A percentile compares a stretch with the other conserved stretches of the same genome.
These are phyloP conservation scores for Magnaporthales sp. DNA, from an alignment of 2,329 filamentous ascomycete genomes.

Conservation along the genomic window DNA sequence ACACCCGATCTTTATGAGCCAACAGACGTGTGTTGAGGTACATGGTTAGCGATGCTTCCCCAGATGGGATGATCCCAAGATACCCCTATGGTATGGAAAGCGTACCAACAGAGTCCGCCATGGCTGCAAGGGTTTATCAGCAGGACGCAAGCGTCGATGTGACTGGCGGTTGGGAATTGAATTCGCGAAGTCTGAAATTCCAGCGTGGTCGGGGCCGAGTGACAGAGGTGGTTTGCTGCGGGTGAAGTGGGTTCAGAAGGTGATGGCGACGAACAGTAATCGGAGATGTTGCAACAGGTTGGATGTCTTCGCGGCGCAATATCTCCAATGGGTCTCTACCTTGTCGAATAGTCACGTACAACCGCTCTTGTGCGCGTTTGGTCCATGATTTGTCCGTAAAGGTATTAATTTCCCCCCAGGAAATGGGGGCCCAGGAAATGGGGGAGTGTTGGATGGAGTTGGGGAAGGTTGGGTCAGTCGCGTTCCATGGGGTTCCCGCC, in stretches of 20 bases:
- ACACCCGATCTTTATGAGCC: constrained; percentile 70
- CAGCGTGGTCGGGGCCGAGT: background rate
- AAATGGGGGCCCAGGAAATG: background rate
- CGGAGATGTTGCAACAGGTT: background rate
- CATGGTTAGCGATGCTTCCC: background rate
- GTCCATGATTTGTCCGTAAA: background rate
- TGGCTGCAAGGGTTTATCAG: constrained; percentile 12
- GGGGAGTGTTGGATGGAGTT: background rate
- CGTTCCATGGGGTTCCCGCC: constrained; percentile 1
- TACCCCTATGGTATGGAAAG: constrained; percentile 1
- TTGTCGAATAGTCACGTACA: background rate
- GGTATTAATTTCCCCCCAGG: background rate
- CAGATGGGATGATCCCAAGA: background rate
- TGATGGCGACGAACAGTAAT: background rate
- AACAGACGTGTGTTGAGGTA: background rate
- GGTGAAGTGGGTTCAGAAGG: background rate
- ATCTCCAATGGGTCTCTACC: background rate
- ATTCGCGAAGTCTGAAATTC: background rate
- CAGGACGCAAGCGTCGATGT: background rate
- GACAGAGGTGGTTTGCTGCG: background rate
- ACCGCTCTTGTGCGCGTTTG: background rate
- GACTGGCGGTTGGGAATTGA: background rate
- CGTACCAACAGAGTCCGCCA: constrained; percentile 47
- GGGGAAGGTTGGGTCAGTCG: background rate
- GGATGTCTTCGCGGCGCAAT: background rate